Evolutionary conservation across 129 eudicot species (phyloP), one percentile per base, ranked within the genome.

Genomic region (Centaurea solstitialis): DNA sequence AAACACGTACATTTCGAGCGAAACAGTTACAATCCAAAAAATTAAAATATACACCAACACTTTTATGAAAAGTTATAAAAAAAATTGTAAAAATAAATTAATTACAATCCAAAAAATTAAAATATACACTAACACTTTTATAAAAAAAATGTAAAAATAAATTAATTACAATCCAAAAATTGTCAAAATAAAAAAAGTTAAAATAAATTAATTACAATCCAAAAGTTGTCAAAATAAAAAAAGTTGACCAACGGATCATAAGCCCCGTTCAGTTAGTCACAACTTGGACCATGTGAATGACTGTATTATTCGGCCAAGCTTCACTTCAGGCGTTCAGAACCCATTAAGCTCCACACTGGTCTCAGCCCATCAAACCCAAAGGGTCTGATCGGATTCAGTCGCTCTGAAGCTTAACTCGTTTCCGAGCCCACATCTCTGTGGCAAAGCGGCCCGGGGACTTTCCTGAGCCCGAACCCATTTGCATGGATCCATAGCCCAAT

Each of bases 181-280:
- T n/a, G n/a, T n/a, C n/a, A n/a, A n/a, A n/a, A n/a, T n/a, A n/a
- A n/a, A n/a, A n/a, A n/a, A n/a, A n/a, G n/a, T n/a, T 26, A 0
- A 26, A 26, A 26, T 26, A 26, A n/a, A n/a, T n/a, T n/a, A n/a
- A n/a, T n/a, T 26, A 26, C 30, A 26, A n/a, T n/a, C 2, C 2
- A 26, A 26, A 1, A 26, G 1, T 26, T 26, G n/a, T n/a, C n/a
- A n/a, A 26, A 26, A 26, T 26, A 26, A 26, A 53, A 68, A n/a
- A 24, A 3, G 0, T 0, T 68, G 83, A 72, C 75, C 84, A 85
- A 76, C 62, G 65, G 72, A 80, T 78, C 78, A 66, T 82, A 86
- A 84, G 84, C 88, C 90, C 88, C 90, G 84, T 87, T 87, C 75
- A 74, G 88, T 84, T 87, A 78, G 85, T 81, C 86, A 70, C 65